A percentile compares a stretch with the other conserved stretches of the same genome.
Evolutionary conservation across 371 early-diverging fungal genomes (phyloP).

Genomic region (Rhizopus stolonifer): DNA sequence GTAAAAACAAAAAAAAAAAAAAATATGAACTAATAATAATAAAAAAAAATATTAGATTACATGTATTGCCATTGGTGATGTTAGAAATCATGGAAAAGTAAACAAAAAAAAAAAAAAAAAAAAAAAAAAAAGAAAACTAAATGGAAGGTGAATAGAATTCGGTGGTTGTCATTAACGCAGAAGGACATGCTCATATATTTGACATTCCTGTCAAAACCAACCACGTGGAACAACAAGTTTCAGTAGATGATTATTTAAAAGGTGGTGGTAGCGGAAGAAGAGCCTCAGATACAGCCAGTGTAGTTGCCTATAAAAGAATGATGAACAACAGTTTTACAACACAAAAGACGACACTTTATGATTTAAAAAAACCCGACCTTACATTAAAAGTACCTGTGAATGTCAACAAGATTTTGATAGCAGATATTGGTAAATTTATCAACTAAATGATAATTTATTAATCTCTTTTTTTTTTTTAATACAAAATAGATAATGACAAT

Average conservation of each 20-base stretch:
- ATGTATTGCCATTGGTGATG: conserved; percentile 68
- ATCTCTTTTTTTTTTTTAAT: conserved; percentile 1
- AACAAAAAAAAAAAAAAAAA: not conserved
- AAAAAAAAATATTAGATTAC: conserved; percentile 55
- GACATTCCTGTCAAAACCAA: conserved; percentile 41
- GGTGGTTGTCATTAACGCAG: conserved; percentile 65
- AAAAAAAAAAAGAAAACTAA: no score
- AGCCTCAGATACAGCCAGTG: conserved; percentile 42
- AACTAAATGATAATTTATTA: not conserved
- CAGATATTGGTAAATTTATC: conserved; percentile 59
- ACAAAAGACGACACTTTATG: conserved; percentile 19
- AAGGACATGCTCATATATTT: conserved; percentile 68
- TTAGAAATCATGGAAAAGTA: conserved; percentile 60
- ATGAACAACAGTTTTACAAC: conserved; percentile 19
- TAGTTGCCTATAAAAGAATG: conserved; percentile 37
- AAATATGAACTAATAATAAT: no score
- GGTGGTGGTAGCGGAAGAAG: conserved; percentile 43
- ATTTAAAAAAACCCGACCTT: conserved; percentile 62
- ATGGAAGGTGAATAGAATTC: conserved; percentile 60
- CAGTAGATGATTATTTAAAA: conserved; percentile 39
- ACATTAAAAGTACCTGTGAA: conserved; percentile 78
- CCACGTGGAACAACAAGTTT: conserved; percentile 30
- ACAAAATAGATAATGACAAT: conserved; percentile 72
- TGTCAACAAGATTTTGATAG: conserved; percentile 73
- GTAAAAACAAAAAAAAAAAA: not conserved